Base-by-base conservation (phyloP, 164 flowering plant genomes). In the Vitis labrusca region DNA sequence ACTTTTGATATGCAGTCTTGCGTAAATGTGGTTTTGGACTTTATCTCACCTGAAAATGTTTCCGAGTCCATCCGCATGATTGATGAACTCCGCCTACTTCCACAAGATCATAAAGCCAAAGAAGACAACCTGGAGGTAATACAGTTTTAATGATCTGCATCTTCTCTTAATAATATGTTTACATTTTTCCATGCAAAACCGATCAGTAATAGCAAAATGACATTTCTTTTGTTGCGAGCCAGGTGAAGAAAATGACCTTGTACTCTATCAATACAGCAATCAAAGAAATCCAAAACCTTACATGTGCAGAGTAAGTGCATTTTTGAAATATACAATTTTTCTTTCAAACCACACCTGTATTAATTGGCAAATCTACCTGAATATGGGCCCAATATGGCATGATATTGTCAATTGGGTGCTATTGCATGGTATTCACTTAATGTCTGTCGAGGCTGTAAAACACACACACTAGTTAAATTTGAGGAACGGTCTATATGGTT, bases 1-100 rank as follows among this genome's bases (percentile, higher is more conserved):
- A 4, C 58, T 60, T 23, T 44, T 77, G 56, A 27, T 56, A 16
- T 75, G 78, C 85, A 89, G 97, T 85, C 91, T 44, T 85, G 89
- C 58, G 83, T 86, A 11, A 88, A 81, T 66, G 83, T 91, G 66
- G 84, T 81, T 11, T 37, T 89, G 82, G 87, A 88, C 71, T 89
- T 87, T 75, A 75, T 91, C 59, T 91, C 97, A 8, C 98, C 93
- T 37, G 98, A 93, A 70, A 88, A 77, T 82, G 92, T 80, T 14
- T 30, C 73, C 13, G 85, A 84, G 66, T 83, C 88, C 75, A 79
- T 86, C 65, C 77, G 82, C 58, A 67, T 89, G 81, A 77, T 73
- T 54, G 89, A 87, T 67, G 90, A 88, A 76, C 78, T 88, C 59
- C 84, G 84, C 37, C 71, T 71, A 50, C 91, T 90, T 67, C 93